A percentile compares a stretch with the other conserved stretches of the same genome.
Evolutionary conservation across 2,329 filamentous ascomycete genomes (phyloP).

Genomic region (Nigrospora osmanthi): DNA sequence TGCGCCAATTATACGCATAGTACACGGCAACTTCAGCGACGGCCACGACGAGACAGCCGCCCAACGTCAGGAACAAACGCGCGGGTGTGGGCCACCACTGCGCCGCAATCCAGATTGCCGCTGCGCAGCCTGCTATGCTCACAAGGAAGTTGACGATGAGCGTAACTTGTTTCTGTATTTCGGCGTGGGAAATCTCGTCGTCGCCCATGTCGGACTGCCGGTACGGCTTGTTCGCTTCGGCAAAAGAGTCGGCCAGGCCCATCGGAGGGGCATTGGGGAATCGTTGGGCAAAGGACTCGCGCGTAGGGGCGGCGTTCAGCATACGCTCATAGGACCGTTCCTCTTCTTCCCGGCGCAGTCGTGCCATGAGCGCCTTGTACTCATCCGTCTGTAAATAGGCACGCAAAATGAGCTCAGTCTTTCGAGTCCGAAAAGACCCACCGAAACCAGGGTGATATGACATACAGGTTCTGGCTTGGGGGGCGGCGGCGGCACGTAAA

Average conservation of each 20-base stretch:
- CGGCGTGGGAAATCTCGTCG: slow-evolving; percentile 61
- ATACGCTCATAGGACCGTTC: slow-evolving; percentile 75
- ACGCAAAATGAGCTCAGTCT: neutral
- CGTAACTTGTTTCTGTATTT: slow-evolving; percentile 73
- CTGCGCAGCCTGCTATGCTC: slow-evolving; percentile 72
- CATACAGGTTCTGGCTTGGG: slow-evolving; percentile 70
- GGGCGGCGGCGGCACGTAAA: slow-evolving; percentile 74
- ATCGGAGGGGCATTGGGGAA: slow-evolving; percentile 41
- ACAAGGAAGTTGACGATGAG: slow-evolving; percentile 86
- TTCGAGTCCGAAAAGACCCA: no score
- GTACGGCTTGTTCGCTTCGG: slow-evolving; percentile 41
- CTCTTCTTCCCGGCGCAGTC: slow-evolving; percentile 77
- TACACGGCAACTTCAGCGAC: slow-evolving; percentile 75
- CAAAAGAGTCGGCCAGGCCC: slow-evolving; percentile 42
- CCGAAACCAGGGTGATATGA: slow-evolving; percentile 5
- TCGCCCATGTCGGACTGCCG: slow-evolving; percentile 38
- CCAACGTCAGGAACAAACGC: slow-evolving; percentile 63
- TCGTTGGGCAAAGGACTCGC: slow-evolving; percentile 52
- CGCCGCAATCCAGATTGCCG: slow-evolving; percentile 70
- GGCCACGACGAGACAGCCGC: slow-evolving; percentile 60
- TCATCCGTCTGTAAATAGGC: slow-evolving; percentile 53
- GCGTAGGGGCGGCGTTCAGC: slow-evolving; percentile 49
- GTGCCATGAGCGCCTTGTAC: slow-evolving; percentile 82
- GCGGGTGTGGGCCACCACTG: slow-evolving; percentile 68
- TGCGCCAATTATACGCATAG: slow-evolving; percentile 63